Percentiles rank a stretch among this genome's conserved stretches.
Evolutionary conservation across 768 basidiomycete species (phyloP).

Genomic region (Fomitopsis pulvina): DNA sequence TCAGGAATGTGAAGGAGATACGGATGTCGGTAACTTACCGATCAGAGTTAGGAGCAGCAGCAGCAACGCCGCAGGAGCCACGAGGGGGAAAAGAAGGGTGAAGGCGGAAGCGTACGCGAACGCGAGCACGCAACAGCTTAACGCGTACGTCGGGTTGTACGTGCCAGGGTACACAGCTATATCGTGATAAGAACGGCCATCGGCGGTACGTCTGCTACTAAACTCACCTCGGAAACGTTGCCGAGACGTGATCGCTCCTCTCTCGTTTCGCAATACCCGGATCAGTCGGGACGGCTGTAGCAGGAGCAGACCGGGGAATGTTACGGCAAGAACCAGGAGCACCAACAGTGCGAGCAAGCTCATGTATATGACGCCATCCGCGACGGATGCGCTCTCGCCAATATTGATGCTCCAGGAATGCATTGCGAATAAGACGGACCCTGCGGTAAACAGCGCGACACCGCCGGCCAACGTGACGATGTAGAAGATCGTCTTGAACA

Average conservation of each 20-base stretch:
- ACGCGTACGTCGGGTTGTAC: conserved; percentile 64
- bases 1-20: background rate
- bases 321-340: conserved; percentile 57
- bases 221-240: conserved; percentile 69
- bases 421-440: conserved; percentile 63
- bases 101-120: conserved; percentile 71
- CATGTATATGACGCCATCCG: conserved; percentile 70
- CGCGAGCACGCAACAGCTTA: conserved; percentile 58
- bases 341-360: conserved; percentile 51
- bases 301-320: conserved; percentile 63
- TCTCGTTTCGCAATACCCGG: conserved; percentile 48
- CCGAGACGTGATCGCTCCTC: conserved; percentile 62
- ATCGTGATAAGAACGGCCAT: background rate
- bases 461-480: conserved; percentile 46
- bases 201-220: background rate
- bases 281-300: conserved; percentile 66
- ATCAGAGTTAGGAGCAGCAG: conserved; percentile 60
- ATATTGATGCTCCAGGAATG: conserved; percentile 43
- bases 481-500: conserved; percentile 61
- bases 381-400: conserved; percentile 37
- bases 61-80: conserved; percentile 63
- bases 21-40: conserved; percentile 33
- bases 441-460: conserved; percentile 59
- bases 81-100: conserved; percentile 68
- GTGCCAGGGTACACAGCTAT: conserved; percentile 64